phyloP scores from a whole-genome alignment of 78 protist species.

The Tieghemostelium lacteum region DNA sequence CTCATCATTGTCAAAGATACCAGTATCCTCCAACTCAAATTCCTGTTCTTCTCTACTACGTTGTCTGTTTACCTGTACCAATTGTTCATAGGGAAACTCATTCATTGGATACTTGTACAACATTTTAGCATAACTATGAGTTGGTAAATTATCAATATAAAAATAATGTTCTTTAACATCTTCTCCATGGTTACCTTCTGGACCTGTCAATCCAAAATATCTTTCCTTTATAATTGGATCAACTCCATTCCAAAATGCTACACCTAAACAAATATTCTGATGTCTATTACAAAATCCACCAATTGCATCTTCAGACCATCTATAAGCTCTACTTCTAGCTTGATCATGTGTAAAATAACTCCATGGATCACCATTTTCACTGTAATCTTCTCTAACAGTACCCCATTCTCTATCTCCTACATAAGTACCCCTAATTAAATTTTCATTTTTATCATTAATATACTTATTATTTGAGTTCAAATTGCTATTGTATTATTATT shows the following conservation, averaged over 20 bases:
- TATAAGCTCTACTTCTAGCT: background rate
- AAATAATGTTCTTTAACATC: conserved; percentile 89
- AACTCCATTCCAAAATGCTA: conserved; percentile 86
- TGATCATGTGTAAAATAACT: conserved; percentile 84
- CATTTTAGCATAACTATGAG: conserved; percentile 82
- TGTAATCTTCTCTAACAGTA: conserved; percentile 82
- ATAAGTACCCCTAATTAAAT: background rate
- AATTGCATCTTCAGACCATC: conserved; percentile 94
- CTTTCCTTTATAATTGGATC: conserved; percentile 93
- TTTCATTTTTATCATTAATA: background rate
- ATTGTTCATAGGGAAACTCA: conserved; percentile 79
- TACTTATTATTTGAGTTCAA: background rate
- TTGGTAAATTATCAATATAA: conserved; percentile 84
- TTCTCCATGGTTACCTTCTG: conserved; percentile 88
- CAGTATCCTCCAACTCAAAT: conserved; percentile 88
- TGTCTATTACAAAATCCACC: conserved; percentile 82
- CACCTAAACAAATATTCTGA: conserved; percentile 80
- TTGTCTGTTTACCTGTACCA: conserved; percentile 11
- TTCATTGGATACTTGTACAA: conserved; percentile 91
- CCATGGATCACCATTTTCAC: conserved; percentile 84
- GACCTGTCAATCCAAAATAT: conserved; percentile 84
- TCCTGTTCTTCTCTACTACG: conserved; percentile 71
- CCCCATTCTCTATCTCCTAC: conserved; percentile 81
- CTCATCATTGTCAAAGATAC: conserved; percentile 63
- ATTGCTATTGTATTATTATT: no score